Conservation (phyloP, 768 basidiomycete genomes). For the Suillus tomentosus region DNA sequence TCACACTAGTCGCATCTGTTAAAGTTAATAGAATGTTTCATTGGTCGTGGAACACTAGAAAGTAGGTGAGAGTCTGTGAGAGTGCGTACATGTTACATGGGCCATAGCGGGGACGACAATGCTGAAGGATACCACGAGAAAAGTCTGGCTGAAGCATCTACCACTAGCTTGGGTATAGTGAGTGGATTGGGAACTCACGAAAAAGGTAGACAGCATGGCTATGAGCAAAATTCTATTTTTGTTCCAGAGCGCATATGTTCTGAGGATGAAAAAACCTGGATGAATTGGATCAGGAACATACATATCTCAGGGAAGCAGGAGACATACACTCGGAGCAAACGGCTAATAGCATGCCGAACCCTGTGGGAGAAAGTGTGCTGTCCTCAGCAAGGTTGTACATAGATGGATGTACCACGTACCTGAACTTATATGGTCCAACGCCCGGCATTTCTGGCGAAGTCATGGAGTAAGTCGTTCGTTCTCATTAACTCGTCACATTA, state of each 20-base stretch:
- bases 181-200: not conserved
- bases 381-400: not conserved
- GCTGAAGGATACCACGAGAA: not conserved
- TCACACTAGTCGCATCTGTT: not conserved
- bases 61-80: no score
- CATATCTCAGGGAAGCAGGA: no score
- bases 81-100: not conserved
- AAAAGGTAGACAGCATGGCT: not conserved
- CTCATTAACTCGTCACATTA: not conserved
- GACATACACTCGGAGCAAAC: no score
- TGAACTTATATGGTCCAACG: not conserved
- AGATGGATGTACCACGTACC: not conserved
- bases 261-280: no score
- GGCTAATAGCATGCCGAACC: not conserved
- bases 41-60: not conserved
- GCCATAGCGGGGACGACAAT: not conserved
- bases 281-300: no score
- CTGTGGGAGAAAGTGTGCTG: no score
- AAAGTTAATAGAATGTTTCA: not conserved
- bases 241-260: no score
- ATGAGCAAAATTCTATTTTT: not conserved
- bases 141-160: not conserved
- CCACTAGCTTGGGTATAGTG: not conserved
- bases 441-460: not conserved
- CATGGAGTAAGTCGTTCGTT: not conserved